Evolutionary conservation across 2,329 filamentous ascomycete genomes (phyloP), one percentile per base, ranked within the genome.

Genomic region (Clonostachys chloroleuca): DNA sequence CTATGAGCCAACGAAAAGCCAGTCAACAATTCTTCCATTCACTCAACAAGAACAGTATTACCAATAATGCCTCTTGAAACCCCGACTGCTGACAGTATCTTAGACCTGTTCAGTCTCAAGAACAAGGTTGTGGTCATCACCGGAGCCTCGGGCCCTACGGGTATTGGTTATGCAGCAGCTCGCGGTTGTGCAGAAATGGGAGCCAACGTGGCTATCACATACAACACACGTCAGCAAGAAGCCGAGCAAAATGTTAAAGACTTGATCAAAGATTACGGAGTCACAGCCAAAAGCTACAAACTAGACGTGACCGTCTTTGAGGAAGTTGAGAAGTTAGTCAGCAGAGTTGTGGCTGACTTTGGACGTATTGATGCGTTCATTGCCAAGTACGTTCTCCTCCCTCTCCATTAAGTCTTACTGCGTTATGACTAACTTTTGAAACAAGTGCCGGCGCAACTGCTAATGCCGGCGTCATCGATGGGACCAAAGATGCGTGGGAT

Each of bases 321-420:
- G 10, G 60, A 67, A 12, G 69, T 78, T 49, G 63, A 76, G 47
- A 37, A 35, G 13, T 49, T 51, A 30, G 66, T 80, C 47, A 66
- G 69, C 50, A 80, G 88, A 16, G 81, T 89, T 56, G 76, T 84
- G 60, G 69, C 72, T 55, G 86, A 89, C 58, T 89, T 89, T 56
- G 81, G 81, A 53, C 79, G 80, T 34, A 77, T 88, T 37, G 84
- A 88, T 54, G 77, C 84, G 52, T 86, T 89, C 59, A 77, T 89
- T 48, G 84, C 85, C 54, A 88, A 89, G 50, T 51, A 46, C 39
- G 50, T 47, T 7, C 16, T 5, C 36, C 12, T n/a, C 33, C 42
- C 17, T 34, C 35, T 39, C 10, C 57, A 37, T 54, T 50, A 17
- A 6, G 2, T 20, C 8, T 9, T 36, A 16, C 18, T 45, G 24